Base-by-base conservation (phyloP, 768 basidiomycete genomes). In the Cystobasidium tubakii region DNA sequence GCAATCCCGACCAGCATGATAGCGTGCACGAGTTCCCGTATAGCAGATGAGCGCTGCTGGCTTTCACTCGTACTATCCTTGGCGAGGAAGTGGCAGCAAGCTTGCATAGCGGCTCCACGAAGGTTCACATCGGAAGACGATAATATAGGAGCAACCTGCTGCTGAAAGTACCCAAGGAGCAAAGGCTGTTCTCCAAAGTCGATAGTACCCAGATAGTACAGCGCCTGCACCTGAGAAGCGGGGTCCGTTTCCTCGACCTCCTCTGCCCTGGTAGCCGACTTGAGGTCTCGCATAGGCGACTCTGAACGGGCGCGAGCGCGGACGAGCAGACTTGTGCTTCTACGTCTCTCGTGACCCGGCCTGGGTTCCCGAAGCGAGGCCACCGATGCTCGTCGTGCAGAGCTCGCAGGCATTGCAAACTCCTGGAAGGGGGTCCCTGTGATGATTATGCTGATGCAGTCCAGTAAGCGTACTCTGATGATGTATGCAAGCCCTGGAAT, bases 131-230 rank as follows among this genome's bases (percentile, higher is more conserved):
- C 54, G 27, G 33, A 9, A 3, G 44, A 6, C 7, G 66, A 50
- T 15, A 31, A 15, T 15, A 13, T 27, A 12, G 42, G 25, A 1
- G 25, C 7, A 10, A 67, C 66, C 7, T 46, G 43, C 42, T 67
- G 66, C 39, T 67, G 66, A 13, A 67, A 50, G 66, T 23, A 67
- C 15, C 23, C n/a, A 25, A 67, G 44, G 9, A 67, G 66, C 2
- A 67, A 19, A n/a, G 66, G 66, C 44, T 67, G 66, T 31, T 67
- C 43, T 4, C 44, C 42, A 54, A 67, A 67, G 50, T 67, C 66
- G 50, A 67, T 29, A n/a, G 25, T 27, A 15, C 43, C 66, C 39
- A 67, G 66, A 17, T 43, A 31, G n/a, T 42, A 13, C 15, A 67
- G 29, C 4, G 66, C 66, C 25, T 50, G 7, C n/a, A 15, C 29